Conservation (phyloP, 2,329 filamentous ascomycete genomes). For the Cladosporium cucumerinum region DNA sequence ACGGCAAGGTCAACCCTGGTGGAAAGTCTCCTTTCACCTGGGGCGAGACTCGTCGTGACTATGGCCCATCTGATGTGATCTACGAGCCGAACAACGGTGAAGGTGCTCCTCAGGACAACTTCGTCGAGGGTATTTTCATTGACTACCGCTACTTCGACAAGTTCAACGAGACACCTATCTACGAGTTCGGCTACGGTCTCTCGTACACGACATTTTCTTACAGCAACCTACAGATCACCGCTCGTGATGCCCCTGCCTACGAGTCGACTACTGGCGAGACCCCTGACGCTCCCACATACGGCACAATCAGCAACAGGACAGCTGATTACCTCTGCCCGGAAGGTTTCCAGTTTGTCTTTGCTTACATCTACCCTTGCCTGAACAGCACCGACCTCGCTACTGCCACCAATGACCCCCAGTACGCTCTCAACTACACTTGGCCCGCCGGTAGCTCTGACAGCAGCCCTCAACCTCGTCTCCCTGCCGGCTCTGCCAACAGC, state of each 20-base stretch:
- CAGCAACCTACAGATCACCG: slow-evolving; percentile 60
- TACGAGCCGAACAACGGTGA: slow-evolving; percentile 67
- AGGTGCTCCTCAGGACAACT: slow-evolving; percentile 67
- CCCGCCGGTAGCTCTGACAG: slow-evolving; percentile 57
- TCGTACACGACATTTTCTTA: slow-evolving; percentile 78
- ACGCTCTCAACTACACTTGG: slow-evolving; percentile 61
- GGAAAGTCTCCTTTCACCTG: slow-evolving; percentile 71
- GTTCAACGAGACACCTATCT: slow-evolving; percentile 63
- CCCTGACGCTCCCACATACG: slow-evolving; percentile 60
- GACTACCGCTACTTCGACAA: slow-evolving; percentile 76
- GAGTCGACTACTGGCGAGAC: slow-evolving; percentile 61
- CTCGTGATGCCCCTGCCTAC: slow-evolving; percentile 53
- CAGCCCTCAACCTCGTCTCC: slow-evolving; percentile 55
- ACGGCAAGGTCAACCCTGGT: slow-evolving; percentile 72
- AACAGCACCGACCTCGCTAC: slow-evolving; percentile 58
- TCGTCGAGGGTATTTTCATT: slow-evolving; percentile 75
- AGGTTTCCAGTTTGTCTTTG: slow-evolving; percentile 50
- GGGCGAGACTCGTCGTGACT: slow-evolving; percentile 64
- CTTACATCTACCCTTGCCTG: slow-evolving; percentile 70
- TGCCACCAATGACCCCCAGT: slow-evolving; percentile 58
- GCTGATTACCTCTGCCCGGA: slow-evolving; percentile 67
- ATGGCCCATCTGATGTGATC: slow-evolving; percentile 61
- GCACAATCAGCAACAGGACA: slow-evolving; percentile 60
- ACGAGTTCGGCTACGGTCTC: slow-evolving; percentile 77
- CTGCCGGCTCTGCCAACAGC: slow-evolving; percentile 58